These are phyloP conservation scores for Sphagnum fallax DNA, from an alignment of 228 moss, liverwort and hornwort species.

Conservation along the genomic window DNA sequence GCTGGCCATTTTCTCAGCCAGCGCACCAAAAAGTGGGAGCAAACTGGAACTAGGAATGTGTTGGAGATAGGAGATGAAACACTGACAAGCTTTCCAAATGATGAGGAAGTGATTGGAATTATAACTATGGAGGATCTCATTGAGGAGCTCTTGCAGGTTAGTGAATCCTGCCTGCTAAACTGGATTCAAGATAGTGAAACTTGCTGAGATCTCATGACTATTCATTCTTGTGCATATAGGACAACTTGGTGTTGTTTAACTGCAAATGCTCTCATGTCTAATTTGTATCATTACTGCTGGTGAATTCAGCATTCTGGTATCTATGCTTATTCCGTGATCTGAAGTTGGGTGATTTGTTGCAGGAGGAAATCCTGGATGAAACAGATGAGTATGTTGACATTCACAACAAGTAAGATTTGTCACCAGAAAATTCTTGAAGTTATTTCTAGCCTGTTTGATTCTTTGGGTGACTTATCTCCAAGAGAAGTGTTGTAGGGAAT, in stretches of 20 bases:
- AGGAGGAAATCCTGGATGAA: constrained; percentile 97
- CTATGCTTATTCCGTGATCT: too few relatives aligned
- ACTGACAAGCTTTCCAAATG: constrained; percentile 57
- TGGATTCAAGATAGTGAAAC: too few relatives aligned
- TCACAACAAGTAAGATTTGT: constrained; percentile 65
- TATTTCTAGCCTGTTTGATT: too few relatives aligned
- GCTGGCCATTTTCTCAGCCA: constrained; percentile 13
- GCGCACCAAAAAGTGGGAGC: constrained; percentile 63
- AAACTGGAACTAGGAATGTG: constrained; percentile 46
- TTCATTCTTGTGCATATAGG: too few relatives aligned
- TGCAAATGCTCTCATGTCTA: too few relatives aligned
- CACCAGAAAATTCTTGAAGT: too few relatives aligned
- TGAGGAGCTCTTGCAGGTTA: constrained; percentile 92
- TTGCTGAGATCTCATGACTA: too few relatives aligned
- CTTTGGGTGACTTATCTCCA: too few relatives aligned
- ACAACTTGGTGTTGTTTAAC: too few relatives aligned
- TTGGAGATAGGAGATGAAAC: constrained; percentile 54
- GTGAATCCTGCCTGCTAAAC: neutral
- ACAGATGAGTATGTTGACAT: constrained; percentile 92
- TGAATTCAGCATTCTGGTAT: too few relatives aligned
- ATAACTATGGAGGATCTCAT: constrained; percentile 98
- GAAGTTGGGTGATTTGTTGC: constrained; percentile 2
- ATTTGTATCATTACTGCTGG: too few relatives aligned
- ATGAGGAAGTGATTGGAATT: constrained; percentile 87
- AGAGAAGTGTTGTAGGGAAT: too few relatives aligned